Base-by-base conservation (phyloP, 805 yeast species). In the Brettanomyces sp. region DNA sequence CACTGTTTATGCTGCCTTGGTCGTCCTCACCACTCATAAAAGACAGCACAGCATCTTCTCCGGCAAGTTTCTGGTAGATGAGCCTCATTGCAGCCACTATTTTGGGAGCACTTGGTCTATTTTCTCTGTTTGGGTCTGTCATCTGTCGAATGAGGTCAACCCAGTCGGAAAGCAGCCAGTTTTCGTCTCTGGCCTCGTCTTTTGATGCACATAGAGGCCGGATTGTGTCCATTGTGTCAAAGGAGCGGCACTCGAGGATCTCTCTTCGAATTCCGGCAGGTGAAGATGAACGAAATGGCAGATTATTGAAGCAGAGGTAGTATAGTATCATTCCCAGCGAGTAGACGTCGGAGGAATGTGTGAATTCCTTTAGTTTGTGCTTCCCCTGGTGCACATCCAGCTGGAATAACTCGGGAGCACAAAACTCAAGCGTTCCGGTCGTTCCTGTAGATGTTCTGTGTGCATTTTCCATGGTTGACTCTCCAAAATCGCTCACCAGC, bases 401-500 rank as follows among this genome's bases (percentile, higher is more conserved):
- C 28, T 69, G 58, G 54, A 87, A 71, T 9, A 85, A 68, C 54
- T 88, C 95, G 0, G 96, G 96, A 0, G 96, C 95, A 21, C 88
- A 80, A 55, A 80, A 89, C 56, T 88, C 96, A 6, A 88, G 56
- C 0, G 96, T 89, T 0, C 96, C 96, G 0, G 96, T 89, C 39
- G 80, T 76, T 0, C 96, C 96, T 4, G 89, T 80, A 1, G 90
- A 80, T 8, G 72, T 70, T 42, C 89, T 67, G 38, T 59, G 63
- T 23, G 73, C 78, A 12, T 91, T 88, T 45, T 82, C 81, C 51
- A 84, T 68, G 52, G 84, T 85, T 5, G 93, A 85, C 60, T 89
- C 96, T 3, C 96, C 96, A 60, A 89, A 84, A 64, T 89, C 96
- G 39, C 95, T 81, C 11, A 89, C 90, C 12, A 87, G 69, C 2